Percentiles rank a stretch among this genome's conserved stretches.
Evolutionary conservation across 139 green algal species (phyloP).

Genomic region (Micractinium conductrix): DNA sequence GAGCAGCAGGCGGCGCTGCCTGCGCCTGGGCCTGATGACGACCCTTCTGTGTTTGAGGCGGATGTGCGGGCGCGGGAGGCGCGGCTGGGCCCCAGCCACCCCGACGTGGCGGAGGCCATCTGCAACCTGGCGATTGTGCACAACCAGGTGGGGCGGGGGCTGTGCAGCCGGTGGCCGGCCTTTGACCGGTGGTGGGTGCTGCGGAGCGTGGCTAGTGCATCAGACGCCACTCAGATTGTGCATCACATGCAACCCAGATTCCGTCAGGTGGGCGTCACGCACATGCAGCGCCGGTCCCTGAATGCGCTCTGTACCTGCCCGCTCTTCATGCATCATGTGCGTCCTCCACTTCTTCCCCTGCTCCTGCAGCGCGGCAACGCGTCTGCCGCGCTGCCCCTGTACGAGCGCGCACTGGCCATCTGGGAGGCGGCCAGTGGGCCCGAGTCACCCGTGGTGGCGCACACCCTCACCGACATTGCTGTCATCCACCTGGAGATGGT

Average conservation of each 20-base stretch:
- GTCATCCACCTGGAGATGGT: conserved; percentile 91
- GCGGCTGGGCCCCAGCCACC: conserved; percentile 61
- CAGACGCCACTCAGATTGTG: too few species aligned
- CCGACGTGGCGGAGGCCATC: conserved; percentile 75
- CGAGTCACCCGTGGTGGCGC: conserved; percentile 85
- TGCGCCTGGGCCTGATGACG: conserved; percentile 15
- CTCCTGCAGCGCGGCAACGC: conserved; percentile 44
- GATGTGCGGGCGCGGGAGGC: conserved; percentile 68
- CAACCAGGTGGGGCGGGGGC: conserved; percentile 65
- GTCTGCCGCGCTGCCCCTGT: conserved; percentile 78
- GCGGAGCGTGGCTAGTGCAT: too few species aligned
- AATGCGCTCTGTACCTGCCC: too few species aligned
- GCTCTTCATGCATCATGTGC: accelerated
- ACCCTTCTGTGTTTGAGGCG: conserved; percentile 61
- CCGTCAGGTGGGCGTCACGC: too few species aligned
- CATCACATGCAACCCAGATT: too few species aligned
- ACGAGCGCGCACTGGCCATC: conserved; percentile 84
- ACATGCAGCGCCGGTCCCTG: too few species aligned
- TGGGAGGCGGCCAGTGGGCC: conserved; percentile 75
- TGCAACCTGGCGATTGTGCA: conserved; percentile 88
- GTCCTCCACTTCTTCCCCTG: background rate
- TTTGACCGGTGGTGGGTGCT: too few species aligned
- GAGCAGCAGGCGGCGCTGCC: background rate
- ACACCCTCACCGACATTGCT: conserved; percentile 92
- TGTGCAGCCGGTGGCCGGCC: too few species aligned